phyloP scores from a whole-genome alignment of 352 stramenopile species.

The Globisporangium uncinulatum region DNA sequence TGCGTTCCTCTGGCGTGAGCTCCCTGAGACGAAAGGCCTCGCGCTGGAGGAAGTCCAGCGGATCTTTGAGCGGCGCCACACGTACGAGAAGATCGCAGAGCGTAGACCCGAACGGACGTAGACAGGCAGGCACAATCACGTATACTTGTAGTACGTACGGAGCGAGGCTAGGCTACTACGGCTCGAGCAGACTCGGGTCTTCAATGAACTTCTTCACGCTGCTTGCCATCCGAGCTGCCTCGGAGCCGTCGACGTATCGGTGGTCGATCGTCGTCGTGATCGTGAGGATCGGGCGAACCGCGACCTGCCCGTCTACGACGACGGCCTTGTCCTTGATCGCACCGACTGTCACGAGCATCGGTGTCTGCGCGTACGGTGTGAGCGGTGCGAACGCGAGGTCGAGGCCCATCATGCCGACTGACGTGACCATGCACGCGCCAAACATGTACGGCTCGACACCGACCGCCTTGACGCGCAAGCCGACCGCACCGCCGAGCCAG shows the following conservation, averaged over 20 bases:
- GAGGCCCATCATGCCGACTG: constrained; percentile 64
- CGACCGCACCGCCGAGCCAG: constrained; percentile 56
- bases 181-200: constrained; percentile 43
- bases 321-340: constrained; percentile 59
- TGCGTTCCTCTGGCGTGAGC: constrained; percentile 61
- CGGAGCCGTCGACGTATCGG: constrained; percentile 56
- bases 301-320: constrained; percentile 51
- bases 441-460: constrained; percentile 73
- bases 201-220: constrained; percentile 48
- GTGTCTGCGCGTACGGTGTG: constrained; percentile 52
- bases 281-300: constrained; percentile 53
- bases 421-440: constrained; percentile 65
- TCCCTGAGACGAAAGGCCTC: constrained; percentile 93
- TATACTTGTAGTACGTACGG: no score
- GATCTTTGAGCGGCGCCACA: constrained; percentile 59
- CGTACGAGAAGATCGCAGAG: constrained; percentile 37
- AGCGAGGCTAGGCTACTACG: no score
- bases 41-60: constrained; percentile 90
- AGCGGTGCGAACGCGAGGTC: constrained; percentile 64
- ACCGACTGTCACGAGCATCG: constrained; percentile 66
- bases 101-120: no score
- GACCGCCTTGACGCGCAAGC: constrained; percentile 41
- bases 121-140: background rate
- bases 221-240: constrained; percentile 51
- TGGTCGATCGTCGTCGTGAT: constrained; percentile 72